Evolutionary conservation across 371 early-diverging fungal species (phyloP), one percentile per base, ranked within the genome.

Genomic region (Saksenaea oblongispora): DNA sequence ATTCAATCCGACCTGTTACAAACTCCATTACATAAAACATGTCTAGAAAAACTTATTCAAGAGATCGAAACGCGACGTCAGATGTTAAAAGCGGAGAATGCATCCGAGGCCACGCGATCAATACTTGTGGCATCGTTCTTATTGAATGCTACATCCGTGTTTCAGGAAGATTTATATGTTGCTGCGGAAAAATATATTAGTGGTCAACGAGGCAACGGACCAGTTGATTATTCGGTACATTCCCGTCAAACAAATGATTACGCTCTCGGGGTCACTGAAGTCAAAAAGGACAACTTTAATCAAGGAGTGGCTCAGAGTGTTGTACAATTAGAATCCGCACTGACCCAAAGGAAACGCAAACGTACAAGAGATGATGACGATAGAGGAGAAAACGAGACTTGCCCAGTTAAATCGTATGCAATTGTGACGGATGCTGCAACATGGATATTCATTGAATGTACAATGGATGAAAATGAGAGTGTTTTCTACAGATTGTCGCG

Each of bases 241-340:
- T 58, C 58, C 24, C 58, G 58, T 36, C 31, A 27, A 27, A 36
- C 58, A 58, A 42, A 42, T 58, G 37, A 27, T 39, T 47, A 47
- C 47, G 14, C 22, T 39, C 41, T 58, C 26, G 39, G 58, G 18
- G 58, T 58, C 34, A 58, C 58, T 58, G 58, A 58, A 36, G 42
- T 58, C 31, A 58, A 58, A 58, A 58, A 36, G 13, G 58, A 58
- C 5, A 37, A 58, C 42, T 27, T 58, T 58, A 36, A 36, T 9
- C 37, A 58, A 42, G 58, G 58, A 36, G 37, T 58, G 37, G 58
- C 58, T 15, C 58, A 58, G 58, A 58, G 36, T 58, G 37, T 42
- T 1, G 1, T 35, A 24, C 36, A 58, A 27, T 42, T 36, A 9
- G 58, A 58, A 36, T 31, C 36, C 35, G 36, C 37, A 17, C 42